Evolutionary conservation across 257 asterid genomes (phyloP), one percentile per base, ranked within the genome.

Genomic region (Jacaranda copaia): DNA sequence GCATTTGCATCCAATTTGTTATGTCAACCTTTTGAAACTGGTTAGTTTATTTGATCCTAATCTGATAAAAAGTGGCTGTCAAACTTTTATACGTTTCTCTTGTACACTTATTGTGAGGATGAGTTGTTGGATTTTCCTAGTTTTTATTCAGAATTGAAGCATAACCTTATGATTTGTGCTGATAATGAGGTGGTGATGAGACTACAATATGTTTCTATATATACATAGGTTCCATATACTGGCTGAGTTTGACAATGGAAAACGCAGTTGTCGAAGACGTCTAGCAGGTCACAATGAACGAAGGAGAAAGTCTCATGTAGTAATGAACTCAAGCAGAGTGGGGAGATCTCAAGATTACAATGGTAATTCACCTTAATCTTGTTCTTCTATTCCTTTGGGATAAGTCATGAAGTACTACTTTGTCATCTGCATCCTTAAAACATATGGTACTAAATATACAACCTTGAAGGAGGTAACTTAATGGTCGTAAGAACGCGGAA

Each of bases 161-260:
- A 48, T 48, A 48, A 48, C 14, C n/a, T 11, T 48, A 48, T 11
- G n/a, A 10, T 48, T 48, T 48, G n/a, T 10, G 55, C 12, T 48
- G 32, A 25, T 2, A 25, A 25, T 25, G 32, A 25, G 1, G 32
- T 25, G 2, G 14, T 3, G 55, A 48, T 48, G 55, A 10, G n/a
- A 48, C 55, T 48, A 12, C n/a, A 10, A 48, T 48, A 48, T 13
- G 3, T 53, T 18, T 53, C 6, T 55, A 52, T 6, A 5, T 52
- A 4, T 6, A 2, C 25, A 9, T 32, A 58, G 64, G 64, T 58
- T 58, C 15, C 64, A 58, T 20, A 10, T 20, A 25, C 15, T 58
- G 40, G 38, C 64, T 19, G 64, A 58, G 64, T 58, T 58, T 20
- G 64, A 58, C 64, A 58, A 58, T 20, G 64, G 64, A 8, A 58